Base-by-base conservation (phyloP, 1,284 basidiomycete species). In the Fistulinella staudtii region DNA sequence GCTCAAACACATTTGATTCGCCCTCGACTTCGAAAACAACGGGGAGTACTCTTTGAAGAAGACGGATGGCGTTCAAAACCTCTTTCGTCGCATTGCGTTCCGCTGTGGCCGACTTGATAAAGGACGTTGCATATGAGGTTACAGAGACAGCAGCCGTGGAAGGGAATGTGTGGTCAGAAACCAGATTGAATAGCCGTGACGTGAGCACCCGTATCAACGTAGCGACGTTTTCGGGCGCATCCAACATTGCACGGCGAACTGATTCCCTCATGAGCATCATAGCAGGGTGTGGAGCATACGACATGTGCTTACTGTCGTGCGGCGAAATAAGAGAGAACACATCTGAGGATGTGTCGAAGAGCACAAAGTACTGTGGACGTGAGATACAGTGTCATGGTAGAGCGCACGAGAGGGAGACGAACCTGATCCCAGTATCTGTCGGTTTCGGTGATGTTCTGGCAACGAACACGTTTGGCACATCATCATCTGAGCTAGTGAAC, bases 381-480 rank as follows among this genome's bases (percentile, higher is more conserved):
- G 48, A 42, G 53, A 44, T 54, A 45, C 49, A 45, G 44, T 45
- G 36, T n/a, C 18, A 9, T 10, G 7, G 28, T 21, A 22, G 39
- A 34, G 36, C 20, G 33, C 24, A 14, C 41, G 15, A 31, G 46
- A 39, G 33, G 20, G 30, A 25, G 33, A 60, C 76, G 52, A 53
- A 87, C 87, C 69, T 90, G 88, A 50, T 90, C 77, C 91, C 91
- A 94, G 59, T 93, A 93, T 14, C 68, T 68, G 60, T 93, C 89
- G 8, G 70, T 76, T 43, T 80, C 72, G 3, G 80, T 63, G 41
- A 93, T 92, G 56, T 86, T 77, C 87, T 91, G 46, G 35, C 14
- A 25, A 46, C 38, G 38, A 47, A 50, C 31, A 54, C 35, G 34
- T 31, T 47, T 47, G 31, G 49, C 20, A 30, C 21, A n/a, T 29